Percentiles rank a stretch among this genome's conserved stretches.
Evolutionary conservation across 2,329 filamentous ascomycete species (phyloP).

Genomic region (Anthostomella pinea): DNA sequence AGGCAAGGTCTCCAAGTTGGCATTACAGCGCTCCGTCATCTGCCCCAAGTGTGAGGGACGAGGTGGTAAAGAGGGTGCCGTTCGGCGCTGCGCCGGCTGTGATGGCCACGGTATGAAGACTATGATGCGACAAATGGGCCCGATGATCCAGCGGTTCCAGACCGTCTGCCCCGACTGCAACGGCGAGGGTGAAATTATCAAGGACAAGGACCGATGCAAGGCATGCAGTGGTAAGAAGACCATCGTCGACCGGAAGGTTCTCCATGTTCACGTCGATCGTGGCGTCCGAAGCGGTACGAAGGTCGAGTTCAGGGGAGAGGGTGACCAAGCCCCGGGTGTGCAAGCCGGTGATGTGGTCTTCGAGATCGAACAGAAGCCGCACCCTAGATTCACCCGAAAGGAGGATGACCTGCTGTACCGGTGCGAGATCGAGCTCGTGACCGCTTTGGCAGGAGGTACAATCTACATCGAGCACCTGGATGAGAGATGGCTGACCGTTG

Average conservation of each 20-base stretch:
- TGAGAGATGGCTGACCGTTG: constrained; percentile 92
- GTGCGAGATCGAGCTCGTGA: constrained; percentile 92
- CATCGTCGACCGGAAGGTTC: constrained; percentile 91
- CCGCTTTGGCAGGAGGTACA: constrained; percentile 85
- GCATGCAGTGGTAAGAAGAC: constrained; percentile 97
- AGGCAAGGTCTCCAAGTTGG: constrained; percentile 96
- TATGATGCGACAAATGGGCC: constrained; percentile 99
- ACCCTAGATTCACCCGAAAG: constrained; percentile 89
- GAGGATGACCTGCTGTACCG: constrained; percentile 96
- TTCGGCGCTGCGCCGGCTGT: constrained; percentile 87
- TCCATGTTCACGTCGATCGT: constrained; percentile 95
- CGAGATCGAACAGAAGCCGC: constrained; percentile 99
- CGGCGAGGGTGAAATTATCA: constrained; percentile 94
- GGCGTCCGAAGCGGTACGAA: constrained; percentile 93
- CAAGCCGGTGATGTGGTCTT: constrained; percentile 96
- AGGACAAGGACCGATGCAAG: constrained; percentile 98
- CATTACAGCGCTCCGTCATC: constrained; percentile 94
- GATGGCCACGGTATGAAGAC: constrained; percentile 98
- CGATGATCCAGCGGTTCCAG: constrained; percentile 99
- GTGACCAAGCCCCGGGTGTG: constrained; percentile 91
- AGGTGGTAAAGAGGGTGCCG: constrained; percentile 96
- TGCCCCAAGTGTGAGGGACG: constrained; percentile 92
- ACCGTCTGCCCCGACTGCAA: constrained; percentile 98
- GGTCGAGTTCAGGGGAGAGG: constrained; percentile 95
- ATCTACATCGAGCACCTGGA: constrained; percentile 96